These are phyloP conservation scores for Hericium rajendrae DNA, from an alignment of 768 basidiomycete species.

Conservation along the genomic window DNA sequence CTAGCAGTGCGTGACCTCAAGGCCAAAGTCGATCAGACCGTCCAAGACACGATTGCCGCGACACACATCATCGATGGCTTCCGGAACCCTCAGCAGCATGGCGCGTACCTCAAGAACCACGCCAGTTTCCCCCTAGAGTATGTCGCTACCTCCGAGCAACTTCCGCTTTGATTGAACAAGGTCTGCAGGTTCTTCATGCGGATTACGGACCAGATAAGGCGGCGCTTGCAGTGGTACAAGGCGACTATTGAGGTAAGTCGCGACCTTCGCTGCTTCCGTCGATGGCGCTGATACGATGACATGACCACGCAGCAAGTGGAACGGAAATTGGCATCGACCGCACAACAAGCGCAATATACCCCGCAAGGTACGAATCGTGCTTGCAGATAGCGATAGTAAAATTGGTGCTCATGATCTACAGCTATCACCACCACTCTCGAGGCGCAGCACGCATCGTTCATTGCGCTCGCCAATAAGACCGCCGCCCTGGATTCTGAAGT, in stretches of 20 bases:
- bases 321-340: conserved; percentile 63
- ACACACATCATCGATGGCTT: conserved; percentile 74
- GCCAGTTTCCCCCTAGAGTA: conserved; percentile 79
- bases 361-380: conserved; percentile 50
- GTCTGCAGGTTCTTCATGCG: conserved; percentile 56
- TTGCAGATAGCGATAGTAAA: conserved; percentile 1
- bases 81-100: conserved; percentile 63
- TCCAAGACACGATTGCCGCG: conserved; percentile 72
- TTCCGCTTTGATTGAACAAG: not conserved
- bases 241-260: conserved; percentile 61
- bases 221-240: conserved; percentile 70
- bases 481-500: conserved; percentile 66
- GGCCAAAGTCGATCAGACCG: conserved; percentile 64
- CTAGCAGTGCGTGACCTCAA: conserved; percentile 62
- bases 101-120: conserved; percentile 63
- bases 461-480: conserved; percentile 67
- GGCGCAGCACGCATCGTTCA: conserved; percentile 70
- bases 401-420: conserved; percentile 18
- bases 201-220: conserved; percentile 61
- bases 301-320: conserved; percentile 58
- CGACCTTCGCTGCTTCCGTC: not conserved
- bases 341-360: conserved; percentile 52
- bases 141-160: conserved; percentile 17
- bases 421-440: conserved; percentile 70
- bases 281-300: not conserved